A percentile compares a stretch with the other conserved stretches of the same genome.
Conservation (phyloP, 2,329 filamentous ascomycete genomes). For the Hypoxylon sp. region DNA sequence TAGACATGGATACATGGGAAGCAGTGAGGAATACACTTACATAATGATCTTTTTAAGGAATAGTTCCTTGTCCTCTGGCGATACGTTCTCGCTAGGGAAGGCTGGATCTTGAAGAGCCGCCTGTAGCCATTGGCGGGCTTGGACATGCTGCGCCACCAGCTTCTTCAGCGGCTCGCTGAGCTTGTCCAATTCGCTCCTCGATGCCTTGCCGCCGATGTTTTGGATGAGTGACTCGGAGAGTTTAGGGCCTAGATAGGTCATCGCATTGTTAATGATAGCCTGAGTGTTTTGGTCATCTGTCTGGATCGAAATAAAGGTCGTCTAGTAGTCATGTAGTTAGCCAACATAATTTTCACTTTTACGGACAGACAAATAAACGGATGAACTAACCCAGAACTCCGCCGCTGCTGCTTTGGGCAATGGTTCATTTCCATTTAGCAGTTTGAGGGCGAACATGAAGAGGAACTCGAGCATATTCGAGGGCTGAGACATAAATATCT, state of each 20-base stretch:
- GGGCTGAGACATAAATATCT: conserved; percentile 74
- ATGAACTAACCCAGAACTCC: conserved; percentile 78
- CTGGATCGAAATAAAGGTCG: conserved; percentile 67
- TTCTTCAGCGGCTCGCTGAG: conserved; percentile 80
- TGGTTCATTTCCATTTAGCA: conserved; percentile 79
- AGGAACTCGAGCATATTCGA: conserved; percentile 73
- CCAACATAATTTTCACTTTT: background rate
- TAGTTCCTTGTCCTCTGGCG: conserved; percentile 70
- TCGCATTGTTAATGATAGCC: conserved; percentile 63
- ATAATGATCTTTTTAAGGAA: conserved; percentile 78
- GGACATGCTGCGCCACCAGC: conserved; percentile 70
- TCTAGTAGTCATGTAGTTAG: conserved; percentile 56
- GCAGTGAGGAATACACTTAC: conserved; percentile 58
- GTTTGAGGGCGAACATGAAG: conserved; percentile 79
- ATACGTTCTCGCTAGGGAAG: conserved; percentile 73
- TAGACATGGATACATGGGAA: background rate
- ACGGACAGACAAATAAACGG: background rate
- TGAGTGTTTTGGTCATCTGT: conserved; percentile 61
- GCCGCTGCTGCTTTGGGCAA: conserved; percentile 81
- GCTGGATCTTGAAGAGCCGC: conserved; percentile 68
- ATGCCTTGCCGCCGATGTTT: conserved; percentile 78
- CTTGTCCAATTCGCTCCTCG: conserved; percentile 80
- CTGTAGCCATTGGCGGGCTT: conserved; percentile 74
- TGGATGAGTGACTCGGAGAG: conserved; percentile 72
- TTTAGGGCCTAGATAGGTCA: conserved; percentile 72